Conservation (phyloP, 306 rosid species). For the Alnus glutinosa region DNA sequence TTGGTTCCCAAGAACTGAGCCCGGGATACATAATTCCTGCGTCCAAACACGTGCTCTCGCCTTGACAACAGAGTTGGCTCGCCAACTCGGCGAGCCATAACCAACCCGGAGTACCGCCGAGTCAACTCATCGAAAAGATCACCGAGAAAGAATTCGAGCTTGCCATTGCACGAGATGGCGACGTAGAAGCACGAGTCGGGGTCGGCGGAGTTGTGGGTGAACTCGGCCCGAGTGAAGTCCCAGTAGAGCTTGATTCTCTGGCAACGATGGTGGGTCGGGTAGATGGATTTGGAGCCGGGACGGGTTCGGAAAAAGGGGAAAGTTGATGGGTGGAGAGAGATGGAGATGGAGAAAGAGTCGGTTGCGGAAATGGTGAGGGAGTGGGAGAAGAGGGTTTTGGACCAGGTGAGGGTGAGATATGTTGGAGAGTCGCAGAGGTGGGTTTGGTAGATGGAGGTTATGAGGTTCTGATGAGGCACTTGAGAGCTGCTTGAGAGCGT, state of each 20-base stretch:
- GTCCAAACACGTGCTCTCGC: conserved; percentile 74
- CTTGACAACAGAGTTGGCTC: conserved; percentile 54
- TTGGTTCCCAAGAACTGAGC: conserved; percentile 65
- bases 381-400: conserved; percentile 53
- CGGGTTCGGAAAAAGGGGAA: conserved; percentile 56
- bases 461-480: conserved; percentile 48
- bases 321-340: conserved; percentile 60
- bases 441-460: conserved; percentile 67
- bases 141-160: conserved; percentile 60
- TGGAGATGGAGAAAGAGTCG: conserved; percentile 53
- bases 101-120: conserved; percentile 30
- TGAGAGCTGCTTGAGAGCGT: conserved; percentile 45
- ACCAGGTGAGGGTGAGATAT: conserved; percentile 74
- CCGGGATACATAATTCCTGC: conserved; percentile 46
- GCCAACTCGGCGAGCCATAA: not conserved
- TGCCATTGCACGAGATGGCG: conserved; percentile 46
- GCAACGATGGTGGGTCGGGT: conserved; percentile 34
- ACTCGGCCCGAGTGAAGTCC: conserved; percentile 64
- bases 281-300: conserved; percentile 60
- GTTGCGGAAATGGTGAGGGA: conserved; percentile 53
- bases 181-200: conserved; percentile 69
- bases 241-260: conserved; percentile 57
- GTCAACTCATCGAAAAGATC: conserved; percentile 47
- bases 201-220: conserved; percentile 52
- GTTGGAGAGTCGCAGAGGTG: conserved; percentile 54